These are phyloP conservation scores for Echites panduratus DNA, from an alignment of 257 asterid species.

Conservation along the genomic window DNA sequence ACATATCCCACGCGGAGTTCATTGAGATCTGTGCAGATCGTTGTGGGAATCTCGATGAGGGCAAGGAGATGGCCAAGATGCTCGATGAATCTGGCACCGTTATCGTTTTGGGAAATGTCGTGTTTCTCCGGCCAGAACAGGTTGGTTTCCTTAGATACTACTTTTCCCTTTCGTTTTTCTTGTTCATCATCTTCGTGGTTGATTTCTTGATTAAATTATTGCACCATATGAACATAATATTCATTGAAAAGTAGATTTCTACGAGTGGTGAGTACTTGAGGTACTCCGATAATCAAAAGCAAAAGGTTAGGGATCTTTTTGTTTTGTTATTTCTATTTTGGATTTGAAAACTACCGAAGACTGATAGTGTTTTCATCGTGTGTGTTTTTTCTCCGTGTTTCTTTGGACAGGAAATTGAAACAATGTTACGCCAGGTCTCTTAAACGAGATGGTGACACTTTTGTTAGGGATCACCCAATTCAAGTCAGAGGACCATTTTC, in stretches of 20 bases:
- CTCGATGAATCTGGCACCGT: constrained; percentile 78
- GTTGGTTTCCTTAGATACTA: constrained; percentile 31
- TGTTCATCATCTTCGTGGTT: neutral
- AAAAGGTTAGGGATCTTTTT: constrained; percentile 4
- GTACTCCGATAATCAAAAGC: neutral
- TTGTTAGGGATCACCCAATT: constrained; percentile 42
- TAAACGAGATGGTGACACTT: constrained; percentile 66
- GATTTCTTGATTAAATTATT: neutral
- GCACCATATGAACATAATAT: neutral
- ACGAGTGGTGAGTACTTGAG: constrained; percentile 3
- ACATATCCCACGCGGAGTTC: constrained; percentile 41
- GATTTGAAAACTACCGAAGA: constrained; percentile 39
- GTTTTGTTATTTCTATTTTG: neutral
- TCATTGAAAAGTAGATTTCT: neutral
- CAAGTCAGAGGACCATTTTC: constrained; percentile 35
- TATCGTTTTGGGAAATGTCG: constrained; percentile 64
- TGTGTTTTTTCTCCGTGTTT: constrained; percentile 50
- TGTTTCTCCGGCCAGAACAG: constrained; percentile 70
- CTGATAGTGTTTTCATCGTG: constrained; percentile 47
- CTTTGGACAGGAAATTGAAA: constrained; percentile 74
- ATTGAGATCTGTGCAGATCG: constrained; percentile 45
- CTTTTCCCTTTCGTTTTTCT: too few relatives aligned
- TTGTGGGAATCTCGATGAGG: constrained; percentile 41
- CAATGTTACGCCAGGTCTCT: constrained; percentile 54
- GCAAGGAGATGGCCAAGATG: constrained; percentile 49